Percentiles rank a stretch among this genome's conserved stretches.
Conservation (phyloP, 352 stramenopile species). For the Phytophthora pisi region DNA sequence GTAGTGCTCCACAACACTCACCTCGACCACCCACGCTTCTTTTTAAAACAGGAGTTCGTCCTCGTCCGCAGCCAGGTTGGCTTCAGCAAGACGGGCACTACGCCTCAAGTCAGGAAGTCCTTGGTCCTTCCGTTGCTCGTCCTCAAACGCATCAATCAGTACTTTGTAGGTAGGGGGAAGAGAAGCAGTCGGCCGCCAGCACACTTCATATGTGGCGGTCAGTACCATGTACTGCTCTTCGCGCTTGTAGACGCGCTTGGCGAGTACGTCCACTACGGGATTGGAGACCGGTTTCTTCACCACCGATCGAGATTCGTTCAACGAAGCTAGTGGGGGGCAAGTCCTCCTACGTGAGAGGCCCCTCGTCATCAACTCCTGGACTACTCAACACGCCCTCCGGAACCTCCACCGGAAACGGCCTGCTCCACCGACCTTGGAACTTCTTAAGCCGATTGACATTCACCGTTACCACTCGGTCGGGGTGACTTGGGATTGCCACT, state of each 20-base stretch:
- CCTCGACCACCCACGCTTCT: too few relatives aligned
- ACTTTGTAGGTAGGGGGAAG: neutral
- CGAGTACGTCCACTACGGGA: too few relatives aligned
- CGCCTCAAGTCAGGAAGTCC: neutral
- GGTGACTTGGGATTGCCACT: neutral
- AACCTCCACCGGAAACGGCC: neutral
- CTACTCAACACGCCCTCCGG: neutral
- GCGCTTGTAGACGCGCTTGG: too few relatives aligned
- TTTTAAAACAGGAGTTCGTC: neutral
- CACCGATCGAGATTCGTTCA: neutral
- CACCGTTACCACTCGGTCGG: neutral
- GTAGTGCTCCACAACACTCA: too few relatives aligned
- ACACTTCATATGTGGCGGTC: neutral
- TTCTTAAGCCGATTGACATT: constrained; percentile 4
- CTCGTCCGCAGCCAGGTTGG: neutral
- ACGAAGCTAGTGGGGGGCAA: neutral
- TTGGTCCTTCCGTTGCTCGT: neutral
- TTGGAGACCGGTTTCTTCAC: neutral
- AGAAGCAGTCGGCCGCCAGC: neutral
- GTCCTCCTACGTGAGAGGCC: neutral
- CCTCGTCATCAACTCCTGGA: neutral
- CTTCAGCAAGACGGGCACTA: neutral
- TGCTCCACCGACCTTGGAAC: neutral
- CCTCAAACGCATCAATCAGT: neutral
- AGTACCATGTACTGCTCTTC: neutral